phyloP scores from a whole-genome alignment of 2,329 filamentous ascomycete genomes.

The Massarina eburnea region DNA sequence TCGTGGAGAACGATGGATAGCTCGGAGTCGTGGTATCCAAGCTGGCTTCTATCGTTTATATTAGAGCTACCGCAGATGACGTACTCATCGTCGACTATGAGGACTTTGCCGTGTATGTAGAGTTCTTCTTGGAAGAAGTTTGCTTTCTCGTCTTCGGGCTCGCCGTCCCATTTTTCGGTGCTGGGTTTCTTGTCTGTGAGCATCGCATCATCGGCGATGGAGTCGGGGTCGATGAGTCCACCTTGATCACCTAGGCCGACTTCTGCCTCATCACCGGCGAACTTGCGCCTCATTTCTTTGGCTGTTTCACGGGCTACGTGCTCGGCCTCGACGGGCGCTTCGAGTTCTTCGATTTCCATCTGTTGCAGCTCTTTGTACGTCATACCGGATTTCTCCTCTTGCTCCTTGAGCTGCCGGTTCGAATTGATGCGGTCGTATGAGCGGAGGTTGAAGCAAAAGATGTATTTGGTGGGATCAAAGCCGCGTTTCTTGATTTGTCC shows the following conservation, averaged over 20 bases:
- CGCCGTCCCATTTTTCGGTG: slow-evolving; percentile 76
- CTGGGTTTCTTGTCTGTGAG: slow-evolving; percentile 63
- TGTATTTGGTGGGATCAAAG: slow-evolving; percentile 74
- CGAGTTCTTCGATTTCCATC: slow-evolving; percentile 85
- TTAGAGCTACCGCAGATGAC: slow-evolving; percentile 88
- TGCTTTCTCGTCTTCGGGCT: slow-evolving; percentile 72
- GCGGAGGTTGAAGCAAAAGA: slow-evolving; percentile 92
- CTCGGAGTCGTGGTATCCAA: slow-evolving; percentile 89
- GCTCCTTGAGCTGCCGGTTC: slow-evolving; percentile 70
- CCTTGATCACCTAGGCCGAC: slow-evolving; percentile 43
- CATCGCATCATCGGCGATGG: slow-evolving; percentile 81
- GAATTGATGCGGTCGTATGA: slow-evolving; percentile 91
- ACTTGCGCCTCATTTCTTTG: slow-evolving; percentile 50
- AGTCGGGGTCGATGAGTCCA: slow-evolving; percentile 58
- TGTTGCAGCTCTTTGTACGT: slow-evolving; percentile 84
- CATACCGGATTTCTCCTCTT: slow-evolving; percentile 80
- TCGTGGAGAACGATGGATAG: slow-evolving; percentile 90
- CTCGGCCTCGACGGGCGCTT: slow-evolving; percentile 51
- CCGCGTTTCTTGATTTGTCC: slow-evolving; percentile 73
- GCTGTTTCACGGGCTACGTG: slow-evolving; percentile 47
- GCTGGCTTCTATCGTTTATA: slow-evolving; percentile 85
- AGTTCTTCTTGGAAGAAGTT: slow-evolving; percentile 96
- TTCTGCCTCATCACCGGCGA: slow-evolving; percentile 46
- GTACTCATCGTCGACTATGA: slow-evolving; percentile 84
- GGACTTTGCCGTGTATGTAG: slow-evolving; percentile 89